Base-by-base conservation (phyloP, 1,284 basidiomycete species). In the Rhodotorula sp. region DNA sequence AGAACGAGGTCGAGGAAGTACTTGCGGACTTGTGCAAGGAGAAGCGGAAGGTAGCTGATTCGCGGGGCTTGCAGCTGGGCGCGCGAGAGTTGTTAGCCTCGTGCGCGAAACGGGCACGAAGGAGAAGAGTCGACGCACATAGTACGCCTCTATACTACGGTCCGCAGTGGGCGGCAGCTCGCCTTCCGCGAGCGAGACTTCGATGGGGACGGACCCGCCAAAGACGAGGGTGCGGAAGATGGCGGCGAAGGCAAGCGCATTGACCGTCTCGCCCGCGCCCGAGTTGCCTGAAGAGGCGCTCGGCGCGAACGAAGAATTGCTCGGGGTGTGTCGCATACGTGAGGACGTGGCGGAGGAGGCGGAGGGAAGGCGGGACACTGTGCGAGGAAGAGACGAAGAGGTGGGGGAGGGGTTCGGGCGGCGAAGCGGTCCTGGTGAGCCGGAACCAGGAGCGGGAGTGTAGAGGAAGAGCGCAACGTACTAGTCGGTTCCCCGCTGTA, bases 1-100 rank as follows among this genome's bases (percentile, higher is more conserved):
- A 97, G 89, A 10, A 92, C 91, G 60, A 96, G 88, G 75, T 94
- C 91, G 83, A 91, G 89, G 71, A 97, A 86, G 81, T 93, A 92
- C 73, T 89, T 86, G 70, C 89, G 87, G 75, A 97, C 88, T 79
- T 94, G 91, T 6, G 91, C 89, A 75, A 97, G 86, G 56, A 97
- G 83, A n/a, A 97, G 85, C 22, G 94, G 91, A 44, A 97, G 87
- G 83, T 97, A 97, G 80, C 88, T 89, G 80, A 96, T 89, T 64
- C 94, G 87, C 36, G 94, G 90, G 7, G 91, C 94, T 83, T 85
- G 84, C 51, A 85, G 80, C 84, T 85, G 74, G 48, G 27, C 32
- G 57, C 22, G 9, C 13, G 29, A 61, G 1, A 22, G 19, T 1
- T 34, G 54, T 48, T 17, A 56, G 37, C 41, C 29, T 8, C 82